phyloP scores from a whole-genome alignment of 176 grass and related monocot species.

The Guadua angustifolia region DNA sequence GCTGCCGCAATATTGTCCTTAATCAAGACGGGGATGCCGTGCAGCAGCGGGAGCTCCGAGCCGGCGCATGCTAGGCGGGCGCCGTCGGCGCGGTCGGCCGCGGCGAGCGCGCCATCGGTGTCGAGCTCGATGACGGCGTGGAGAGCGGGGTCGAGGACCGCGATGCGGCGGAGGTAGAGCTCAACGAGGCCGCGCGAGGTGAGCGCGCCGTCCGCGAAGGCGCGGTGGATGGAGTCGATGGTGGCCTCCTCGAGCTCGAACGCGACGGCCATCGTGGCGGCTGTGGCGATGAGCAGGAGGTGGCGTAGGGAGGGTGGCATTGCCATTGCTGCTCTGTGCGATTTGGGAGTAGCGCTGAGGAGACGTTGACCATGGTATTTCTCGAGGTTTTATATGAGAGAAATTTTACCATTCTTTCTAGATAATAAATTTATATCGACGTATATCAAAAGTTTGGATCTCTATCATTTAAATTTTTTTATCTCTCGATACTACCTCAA shows the following conservation, averaged over 20 bases:
- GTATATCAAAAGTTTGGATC: no score
- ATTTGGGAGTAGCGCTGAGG: not conserved
- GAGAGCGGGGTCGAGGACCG: constrained; percentile 57
- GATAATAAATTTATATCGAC: no score
- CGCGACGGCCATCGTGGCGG: not conserved
- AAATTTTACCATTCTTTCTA: no score
- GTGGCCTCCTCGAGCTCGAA: constrained; percentile 77
- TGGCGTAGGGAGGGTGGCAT: constrained; percentile 8
- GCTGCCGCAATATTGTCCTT: constrained; percentile 84
- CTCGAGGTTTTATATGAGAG: no score
- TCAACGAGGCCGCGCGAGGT: constrained; percentile 66
- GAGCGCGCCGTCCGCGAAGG: constrained; percentile 58
- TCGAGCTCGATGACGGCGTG: constrained; percentile 80
- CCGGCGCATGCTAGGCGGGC: not conserved
- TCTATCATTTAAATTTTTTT: no score
- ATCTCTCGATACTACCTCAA: no score
- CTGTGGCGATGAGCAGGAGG: not conserved
- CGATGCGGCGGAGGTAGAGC: constrained; percentile 57
- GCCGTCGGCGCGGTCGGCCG: constrained; percentile 49
- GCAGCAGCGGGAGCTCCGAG: constrained; percentile 31
- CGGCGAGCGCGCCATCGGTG: constrained; percentile 49
- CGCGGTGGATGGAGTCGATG: constrained; percentile 56
- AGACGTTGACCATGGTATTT: not conserved
- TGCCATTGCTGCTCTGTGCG: not conserved
- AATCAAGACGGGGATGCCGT: constrained; percentile 60